phyloP scores from a whole-genome alignment of 768 basidiomycete genomes.

The Termitomyces sp. region DNA sequence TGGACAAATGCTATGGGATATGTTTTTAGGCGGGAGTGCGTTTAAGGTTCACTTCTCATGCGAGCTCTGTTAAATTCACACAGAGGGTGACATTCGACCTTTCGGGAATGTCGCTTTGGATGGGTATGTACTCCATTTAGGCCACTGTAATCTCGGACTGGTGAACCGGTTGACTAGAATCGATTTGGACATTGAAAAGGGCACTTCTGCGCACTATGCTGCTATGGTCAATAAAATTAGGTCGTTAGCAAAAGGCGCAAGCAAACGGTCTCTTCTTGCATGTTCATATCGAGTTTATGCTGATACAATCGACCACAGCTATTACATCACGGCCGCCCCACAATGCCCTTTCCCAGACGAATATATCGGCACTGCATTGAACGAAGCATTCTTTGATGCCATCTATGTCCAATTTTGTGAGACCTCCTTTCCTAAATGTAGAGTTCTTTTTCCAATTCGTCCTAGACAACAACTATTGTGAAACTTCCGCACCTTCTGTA shows the following conservation, averaged over 20 bases:
- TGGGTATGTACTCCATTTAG: slow-evolving; percentile 38
- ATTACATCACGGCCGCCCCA: slow-evolving; percentile 57
- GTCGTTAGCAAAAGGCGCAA: slow-evolving; percentile 37
- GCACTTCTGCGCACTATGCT: slow-evolving; percentile 41
- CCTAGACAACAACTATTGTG: slow-evolving; percentile 55
- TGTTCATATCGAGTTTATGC: neutral
- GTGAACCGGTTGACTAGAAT: slow-evolving; percentile 26
- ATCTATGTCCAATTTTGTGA: slow-evolving; percentile 67
- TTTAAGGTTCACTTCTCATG: neutral
- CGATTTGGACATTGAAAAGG: slow-evolving; percentile 71
- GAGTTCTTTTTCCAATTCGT: neutral
- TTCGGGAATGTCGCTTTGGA: slow-evolving; percentile 66
- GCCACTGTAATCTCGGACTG: neutral
- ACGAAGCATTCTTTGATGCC: slow-evolving; percentile 60
- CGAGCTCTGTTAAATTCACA: neutral
- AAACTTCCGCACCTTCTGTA: slow-evolving; percentile 30
- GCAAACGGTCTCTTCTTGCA: slow-evolving; percentile 34
- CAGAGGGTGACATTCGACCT: slow-evolving; percentile 44
- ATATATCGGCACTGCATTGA: slow-evolving; percentile 51
- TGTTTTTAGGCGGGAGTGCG: slow-evolving; percentile 50
- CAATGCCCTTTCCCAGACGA: slow-evolving; percentile 70
- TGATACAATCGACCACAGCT: slow-evolving; percentile 28
- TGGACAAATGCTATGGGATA: slow-evolving; percentile 60
- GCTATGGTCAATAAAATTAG: slow-evolving; percentile 50
- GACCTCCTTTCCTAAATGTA: slow-evolving; percentile 10